Evolutionary conservation across 2,329 filamentous ascomycete genomes (phyloP), one percentile per base, ranked within the genome.

Genomic region (Onygenales sp.): DNA sequence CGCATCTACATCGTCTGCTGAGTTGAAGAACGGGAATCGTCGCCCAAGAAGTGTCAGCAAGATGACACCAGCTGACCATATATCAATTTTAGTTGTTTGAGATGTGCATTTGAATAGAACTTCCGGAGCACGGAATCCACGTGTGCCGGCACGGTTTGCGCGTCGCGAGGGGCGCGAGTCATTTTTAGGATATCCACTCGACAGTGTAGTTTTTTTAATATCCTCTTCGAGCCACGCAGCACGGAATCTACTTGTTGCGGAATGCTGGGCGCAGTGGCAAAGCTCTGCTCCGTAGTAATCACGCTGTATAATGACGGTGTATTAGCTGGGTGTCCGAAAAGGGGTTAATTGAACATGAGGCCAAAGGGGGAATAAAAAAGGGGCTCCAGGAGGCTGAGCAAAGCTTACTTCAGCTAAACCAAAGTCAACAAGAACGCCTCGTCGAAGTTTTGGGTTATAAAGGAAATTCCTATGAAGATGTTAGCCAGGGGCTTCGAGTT

Each of bases 21-120:
- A 95, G 72, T 98, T 96, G 78, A 98, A 98, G 72, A 98, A 98
- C 1, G 93, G 93, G 63, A 98, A 98, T 3, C 93, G 84, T 54
- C 87, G 86, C 42, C 88, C 92, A 11, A 98, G 77, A 58, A 98
- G 86, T 0, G 93, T 98, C n/a, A 98, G 77, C 2, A 98, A 79
- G 53, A 98, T 95, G n/a, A 98, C 91, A 43, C 93, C 93, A 0
- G 86, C 91, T 27, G 89, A 95, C 93, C 93, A 98, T 60, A 98
- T 86, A 67, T 98, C 93, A 61, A 98, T 93, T 61, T 92, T 86
- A 43, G 87, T 92, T 3, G 86, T 94, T 69, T 98, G 93, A 58
- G 90, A 86, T 0, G 91, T 96, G 72, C 93, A 98, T 70, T 98
- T 98, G 72, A 97, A 88, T 1, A 98, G 78, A 2, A 98, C 93